Base-by-base conservation (phyloP, 257 asterid genomes). In the Nicotiana noctiflora region DNA sequence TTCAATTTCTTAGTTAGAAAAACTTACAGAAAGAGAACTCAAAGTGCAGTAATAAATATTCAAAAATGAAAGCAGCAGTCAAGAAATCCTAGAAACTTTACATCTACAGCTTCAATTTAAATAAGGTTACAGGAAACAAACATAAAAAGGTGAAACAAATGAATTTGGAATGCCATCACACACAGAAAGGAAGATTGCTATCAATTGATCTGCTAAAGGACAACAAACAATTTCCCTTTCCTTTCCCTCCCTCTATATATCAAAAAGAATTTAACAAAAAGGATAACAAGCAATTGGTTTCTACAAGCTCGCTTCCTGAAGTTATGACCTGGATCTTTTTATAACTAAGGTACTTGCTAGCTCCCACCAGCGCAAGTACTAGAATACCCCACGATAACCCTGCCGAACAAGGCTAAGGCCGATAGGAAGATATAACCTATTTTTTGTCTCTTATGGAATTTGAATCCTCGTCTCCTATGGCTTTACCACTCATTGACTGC, bases 41-140 rank as follows among this genome's bases (percentile, higher is more conserved):
- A 6, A 21, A 72, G 61, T 74, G 77, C 59, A 70, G 37, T 32
- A 70, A 49, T 23, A 74, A 46, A 74, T 49, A 49, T 74, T 6
- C 7, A 49, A n/a, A 49, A 49, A 13, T 23, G 78, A 74, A 23
- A 46, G 51, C 37, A 49, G 23, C 23, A 49, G 61, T 74, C 21
- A 25, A 74, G 44, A 13, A 74, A 74, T 74, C 25, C 61, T 49
- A 23, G 31, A 8, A 74, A 74, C 61, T 25, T 70, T 49, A 49
- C 44, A 74, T 74, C 79, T 74, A 74, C 60, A 72, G 8, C 77
- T 37, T 72, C 44, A 74, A 14, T 60, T 74, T 49, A 46, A 40
- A 74, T 51, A 44, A 68, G 44, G 25, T 25, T 49, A 74, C 61
- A 3, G 62, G 27, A 74, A 57, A 49, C 27, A 72, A 46, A 46